Evolutionary conservation across 2,329 filamentous ascomycete species (phyloP), one percentile per base, ranked within the genome.

Genomic region (Sclerotinia minor): DNA sequence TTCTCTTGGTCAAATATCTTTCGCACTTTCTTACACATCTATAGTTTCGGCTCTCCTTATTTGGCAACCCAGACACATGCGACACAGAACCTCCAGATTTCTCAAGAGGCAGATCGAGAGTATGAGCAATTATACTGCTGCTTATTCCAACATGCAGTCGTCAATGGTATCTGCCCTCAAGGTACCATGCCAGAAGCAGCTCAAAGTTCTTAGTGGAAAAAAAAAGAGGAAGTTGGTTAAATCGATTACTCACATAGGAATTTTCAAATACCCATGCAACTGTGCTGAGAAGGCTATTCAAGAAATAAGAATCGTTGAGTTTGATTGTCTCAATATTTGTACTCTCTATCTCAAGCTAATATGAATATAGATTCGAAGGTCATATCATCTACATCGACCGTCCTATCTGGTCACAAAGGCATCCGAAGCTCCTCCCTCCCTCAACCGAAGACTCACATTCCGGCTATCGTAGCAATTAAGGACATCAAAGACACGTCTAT

Each of bases 271-370:
- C 45, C n/a, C 21, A 11, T 49, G 21, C 11, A 81, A 83, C 58
- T 90, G 94, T 79, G 91, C 92, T 71, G 88, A 93, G 76, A 84
- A 85, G 73, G 92, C 92, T 54, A 94, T 94, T 78, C 79, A 83
- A 57, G 82, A 83, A 72, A 94, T 95, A 92, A 94, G 95, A 83
- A 92, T 94, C 78, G 83, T 92, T 75, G 93, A 97, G 94, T 97
- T 85, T 80, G 91, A 73, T 64, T 60, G 26, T 38, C 47, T 32
- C 45, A 60, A 64, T 54, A 19, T 26, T 17, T 21, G 54, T 44
- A 26, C 6, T 26, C 21, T 38, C 17, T 17, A 59, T 45, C 57
- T 57, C 60, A 74, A 69, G 73, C 69, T 60, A 72, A 60, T 2
- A n/a, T 44, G 15, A 5, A 45, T 47, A 38, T 41, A 96, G 94